Conservation (phyloP, 129 eudicot species). For the Solidago caesia region DNA sequence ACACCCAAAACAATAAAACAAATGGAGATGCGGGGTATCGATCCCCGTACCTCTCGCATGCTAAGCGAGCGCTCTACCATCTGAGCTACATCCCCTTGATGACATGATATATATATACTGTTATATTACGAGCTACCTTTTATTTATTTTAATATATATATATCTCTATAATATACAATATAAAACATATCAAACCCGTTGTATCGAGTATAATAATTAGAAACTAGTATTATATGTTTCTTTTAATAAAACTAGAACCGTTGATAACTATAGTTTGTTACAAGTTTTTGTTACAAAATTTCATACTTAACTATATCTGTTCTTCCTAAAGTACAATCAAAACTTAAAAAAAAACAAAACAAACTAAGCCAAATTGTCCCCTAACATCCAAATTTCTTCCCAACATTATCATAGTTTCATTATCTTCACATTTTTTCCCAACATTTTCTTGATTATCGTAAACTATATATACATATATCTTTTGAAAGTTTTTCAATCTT, state of each 20-base stretch:
- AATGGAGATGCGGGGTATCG: conserved; percentile 64
- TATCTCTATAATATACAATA: too few species aligned
- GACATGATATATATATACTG: too few species aligned
- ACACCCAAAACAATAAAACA: too few species aligned
- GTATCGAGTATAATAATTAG: too few species aligned
- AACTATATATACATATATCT: background rate
- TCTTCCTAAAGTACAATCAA: background rate
- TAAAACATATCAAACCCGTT: too few species aligned
- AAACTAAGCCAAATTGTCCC: conserved; percentile 15
- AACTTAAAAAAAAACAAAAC: background rate
- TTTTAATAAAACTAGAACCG: conserved; percentile 9
- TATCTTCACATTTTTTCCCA: conserved; percentile 30
- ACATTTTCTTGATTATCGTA: conserved; percentile 1
- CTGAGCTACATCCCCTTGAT: conserved; percentile 66
- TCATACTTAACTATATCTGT: background rate
- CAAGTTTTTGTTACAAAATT: background rate
- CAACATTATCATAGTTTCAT: conserved; percentile 6
- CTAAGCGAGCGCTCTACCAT: conserved; percentile 91
- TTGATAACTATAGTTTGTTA: conserved; percentile 11
- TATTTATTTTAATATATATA: too few species aligned
- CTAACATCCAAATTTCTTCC: conserved; percentile 19
- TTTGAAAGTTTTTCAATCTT: conserved; percentile 24
- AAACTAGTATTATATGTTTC: too few species aligned
- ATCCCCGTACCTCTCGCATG: conserved; percentile 94
- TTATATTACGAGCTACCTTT: too few species aligned